Evolutionary conservation across 2,329 filamentous ascomycete species (phyloP).

Genomic region (Fusarium euwallaceae): DNA sequence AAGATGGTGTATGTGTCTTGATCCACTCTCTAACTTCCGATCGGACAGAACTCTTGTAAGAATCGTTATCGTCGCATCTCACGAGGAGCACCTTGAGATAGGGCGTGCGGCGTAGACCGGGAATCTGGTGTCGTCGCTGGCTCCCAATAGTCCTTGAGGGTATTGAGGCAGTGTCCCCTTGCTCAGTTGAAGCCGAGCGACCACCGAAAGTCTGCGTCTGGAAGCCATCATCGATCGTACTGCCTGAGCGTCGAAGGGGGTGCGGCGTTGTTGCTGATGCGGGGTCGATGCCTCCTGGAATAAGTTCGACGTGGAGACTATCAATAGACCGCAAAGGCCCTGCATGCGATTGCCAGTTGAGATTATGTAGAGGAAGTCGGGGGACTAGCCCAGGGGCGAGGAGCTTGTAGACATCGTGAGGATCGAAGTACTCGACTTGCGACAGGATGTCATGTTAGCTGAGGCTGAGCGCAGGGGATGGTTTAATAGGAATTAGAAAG

Average conservation of each 20-base stretch:
- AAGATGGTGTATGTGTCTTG: constrained; percentile 76
- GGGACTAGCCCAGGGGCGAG: constrained; percentile 82
- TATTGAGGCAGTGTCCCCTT: constrained; percentile 52
- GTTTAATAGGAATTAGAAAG: background rate
- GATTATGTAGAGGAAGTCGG: constrained; percentile 86
- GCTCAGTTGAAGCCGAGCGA: constrained; percentile 54
- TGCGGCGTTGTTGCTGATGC: constrained; percentile 50
- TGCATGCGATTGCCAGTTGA: constrained; percentile 96
- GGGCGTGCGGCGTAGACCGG: constrained; percentile 89
- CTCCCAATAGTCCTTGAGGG: constrained; percentile 51
- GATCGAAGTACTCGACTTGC: constrained; percentile 95
- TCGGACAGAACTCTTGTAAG: constrained; percentile 85
- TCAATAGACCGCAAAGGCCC: constrained; percentile 94
- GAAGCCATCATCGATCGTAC: constrained; percentile 69
- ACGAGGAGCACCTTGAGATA: constrained; percentile 93
- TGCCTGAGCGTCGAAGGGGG: constrained; percentile 49
- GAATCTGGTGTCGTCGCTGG: constrained; percentile 88
- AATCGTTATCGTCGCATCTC: constrained; percentile 94
- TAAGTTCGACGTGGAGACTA: constrained; percentile 89
- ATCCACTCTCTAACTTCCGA: constrained; percentile 92
- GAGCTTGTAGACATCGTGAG: constrained; percentile 86
- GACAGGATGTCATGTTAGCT: constrained; percentile 39
- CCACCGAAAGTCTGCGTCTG: constrained; percentile 67
- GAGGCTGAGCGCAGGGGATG: background rate
- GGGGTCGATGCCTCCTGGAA: constrained; percentile 70